Evolutionary conservation across 225 moss, liverwort and hornwort genomes (phyloP).

Genomic region (Pleurozium schreberi): DNA sequence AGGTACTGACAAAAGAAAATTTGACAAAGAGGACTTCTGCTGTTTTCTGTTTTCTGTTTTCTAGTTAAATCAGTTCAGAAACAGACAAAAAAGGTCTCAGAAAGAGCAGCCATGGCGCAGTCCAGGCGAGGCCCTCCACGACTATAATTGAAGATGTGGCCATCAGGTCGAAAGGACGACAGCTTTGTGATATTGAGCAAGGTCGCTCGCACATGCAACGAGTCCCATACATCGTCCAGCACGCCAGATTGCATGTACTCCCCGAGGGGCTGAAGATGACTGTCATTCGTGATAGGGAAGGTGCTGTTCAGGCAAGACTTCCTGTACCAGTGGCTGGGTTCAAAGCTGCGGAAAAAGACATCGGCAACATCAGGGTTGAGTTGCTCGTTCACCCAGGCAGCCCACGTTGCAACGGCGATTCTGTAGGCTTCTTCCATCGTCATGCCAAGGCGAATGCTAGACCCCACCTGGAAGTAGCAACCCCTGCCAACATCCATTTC

Average conservation of each 20-base stretch:
- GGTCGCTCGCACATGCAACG: conserved; percentile 35
- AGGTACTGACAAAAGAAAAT: background rate
- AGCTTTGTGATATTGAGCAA: conserved; percentile 48
- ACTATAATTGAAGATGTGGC: conserved; percentile 50
- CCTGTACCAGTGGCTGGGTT: conserved; percentile 66
- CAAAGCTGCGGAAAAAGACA: conserved; percentile 78
- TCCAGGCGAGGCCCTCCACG: conserved; percentile 27
- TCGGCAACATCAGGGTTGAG: conserved; percentile 56
- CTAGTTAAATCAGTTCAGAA: no score
- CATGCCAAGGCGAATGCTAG: conserved; percentile 65
- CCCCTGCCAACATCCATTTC: conserved; percentile 32
- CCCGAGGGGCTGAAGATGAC: conserved; percentile 10
- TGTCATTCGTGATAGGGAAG: conserved; percentile 15
- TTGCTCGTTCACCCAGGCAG: conserved; percentile 75
- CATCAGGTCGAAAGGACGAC: conserved; percentile 48
- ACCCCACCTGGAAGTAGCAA: conserved; percentile 62
- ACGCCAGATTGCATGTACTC: conserved; percentile 41
- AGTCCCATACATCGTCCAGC: conserved; percentile 34
- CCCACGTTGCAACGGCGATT: conserved; percentile 62
- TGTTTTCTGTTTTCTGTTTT: background rate
- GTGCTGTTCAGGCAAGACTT: conserved; percentile 19
- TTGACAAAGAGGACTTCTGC: background rate
- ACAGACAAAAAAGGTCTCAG: no score
- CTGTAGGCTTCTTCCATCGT: conserved; percentile 58
- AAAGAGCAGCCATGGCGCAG: conserved; percentile 19